Percentiles rank a stretch among this genome's conserved stretches.
Conservation (phyloP, 2,329 filamentous ascomycete species). For the Sclerotinia glacialis region DNA sequence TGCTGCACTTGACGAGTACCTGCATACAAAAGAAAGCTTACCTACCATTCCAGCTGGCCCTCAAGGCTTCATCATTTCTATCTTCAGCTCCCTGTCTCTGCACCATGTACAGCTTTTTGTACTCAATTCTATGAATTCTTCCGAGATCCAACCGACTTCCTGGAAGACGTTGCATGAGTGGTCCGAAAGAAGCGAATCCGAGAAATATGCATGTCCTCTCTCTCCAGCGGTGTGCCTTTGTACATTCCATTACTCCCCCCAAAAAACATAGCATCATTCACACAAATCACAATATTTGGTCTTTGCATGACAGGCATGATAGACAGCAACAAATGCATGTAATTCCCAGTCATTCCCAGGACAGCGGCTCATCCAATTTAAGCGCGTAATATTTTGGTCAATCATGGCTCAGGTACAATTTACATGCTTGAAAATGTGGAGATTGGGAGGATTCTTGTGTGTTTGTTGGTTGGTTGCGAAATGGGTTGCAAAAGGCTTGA, state of each 20-base stretch:
- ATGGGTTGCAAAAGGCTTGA: not conserved
- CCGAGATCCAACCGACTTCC: conserved; percentile 15
- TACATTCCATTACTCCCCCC: conserved; percentile 12
- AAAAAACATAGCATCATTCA: conserved; percentile 2
- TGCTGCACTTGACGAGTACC: conserved; percentile 14
- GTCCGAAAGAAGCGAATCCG: conserved; percentile 13
- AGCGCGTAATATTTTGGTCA: conserved; percentile 12
- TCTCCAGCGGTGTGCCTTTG: conserved; percentile 15
- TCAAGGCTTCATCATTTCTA: conserved; percentile 8
- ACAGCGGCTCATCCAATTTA: conserved; percentile 19
- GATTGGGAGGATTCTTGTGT: not conserved
- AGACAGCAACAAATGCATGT: not conserved
- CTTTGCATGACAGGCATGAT: conserved; percentile 13
- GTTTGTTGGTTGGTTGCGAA: not conserved
- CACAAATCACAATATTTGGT: conserved; percentile 8
- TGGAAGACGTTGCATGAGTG: conserved; percentile 4
- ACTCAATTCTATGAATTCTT: not conserved
- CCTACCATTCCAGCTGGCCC: not conserved
- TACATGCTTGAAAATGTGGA: conserved; percentile 15
- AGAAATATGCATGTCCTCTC: not conserved
- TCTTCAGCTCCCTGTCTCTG: not conserved
- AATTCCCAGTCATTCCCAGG: conserved; percentile 18
- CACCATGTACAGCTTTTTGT: not conserved
- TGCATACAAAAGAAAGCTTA: conserved; percentile 13
- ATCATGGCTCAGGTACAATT: not conserved